Evolutionary conservation across 1,139 yeast genomes (phyloP).

Genomic region (Geotrichum citri-aurantii): DNA sequence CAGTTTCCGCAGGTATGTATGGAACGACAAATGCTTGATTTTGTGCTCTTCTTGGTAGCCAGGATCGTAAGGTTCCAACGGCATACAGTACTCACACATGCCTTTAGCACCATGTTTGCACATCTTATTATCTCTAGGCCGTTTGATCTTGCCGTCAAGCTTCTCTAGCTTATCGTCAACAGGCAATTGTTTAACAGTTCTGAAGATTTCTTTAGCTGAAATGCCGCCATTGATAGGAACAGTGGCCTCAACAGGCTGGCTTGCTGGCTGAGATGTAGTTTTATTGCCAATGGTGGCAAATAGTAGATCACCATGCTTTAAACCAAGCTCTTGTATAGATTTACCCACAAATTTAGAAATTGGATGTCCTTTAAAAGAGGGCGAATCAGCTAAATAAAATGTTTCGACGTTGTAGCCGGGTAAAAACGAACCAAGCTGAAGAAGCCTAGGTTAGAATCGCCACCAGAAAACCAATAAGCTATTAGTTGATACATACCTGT

Average conservation of each 20-base stretch:
- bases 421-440: slow-evolving; percentile 13
- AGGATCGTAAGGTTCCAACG: slow-evolving; percentile 91
- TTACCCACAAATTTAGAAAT: slow-evolving; percentile 43
- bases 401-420: slow-evolving; percentile 16
- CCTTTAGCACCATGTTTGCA: slow-evolving; percentile 91
- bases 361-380: slow-evolving; percentile 47
- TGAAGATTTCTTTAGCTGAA: slow-evolving; percentile 24
- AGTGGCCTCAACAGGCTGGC: slow-evolving; percentile 19
- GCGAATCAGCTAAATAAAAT: slow-evolving; percentile 29
- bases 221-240: slow-evolving; percentile 12
- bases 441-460: slow-evolving; percentile 4
- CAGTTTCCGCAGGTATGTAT: slow-evolving; percentile 70
- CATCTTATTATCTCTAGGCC: slow-evolving; percentile 51
- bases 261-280: neutral
- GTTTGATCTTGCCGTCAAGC: slow-evolving; percentile 64
- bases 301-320: slow-evolving; percentile 80
- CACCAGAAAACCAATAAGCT: neutral
- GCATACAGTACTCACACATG: slow-evolving; percentile 97
- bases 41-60: slow-evolving; percentile 67
- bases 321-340: slow-evolving; percentile 49
- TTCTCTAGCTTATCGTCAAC: slow-evolving; percentile 67
- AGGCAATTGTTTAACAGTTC: slow-evolving; percentile 37
- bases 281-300: slow-evolving; percentile 48
- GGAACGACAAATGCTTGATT: slow-evolving; percentile 85
- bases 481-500: slow-evolving; percentile 32